Base-by-base conservation (phyloP, 768 basidiomycete genomes). In the Podaxis carcinomalis region DNA sequence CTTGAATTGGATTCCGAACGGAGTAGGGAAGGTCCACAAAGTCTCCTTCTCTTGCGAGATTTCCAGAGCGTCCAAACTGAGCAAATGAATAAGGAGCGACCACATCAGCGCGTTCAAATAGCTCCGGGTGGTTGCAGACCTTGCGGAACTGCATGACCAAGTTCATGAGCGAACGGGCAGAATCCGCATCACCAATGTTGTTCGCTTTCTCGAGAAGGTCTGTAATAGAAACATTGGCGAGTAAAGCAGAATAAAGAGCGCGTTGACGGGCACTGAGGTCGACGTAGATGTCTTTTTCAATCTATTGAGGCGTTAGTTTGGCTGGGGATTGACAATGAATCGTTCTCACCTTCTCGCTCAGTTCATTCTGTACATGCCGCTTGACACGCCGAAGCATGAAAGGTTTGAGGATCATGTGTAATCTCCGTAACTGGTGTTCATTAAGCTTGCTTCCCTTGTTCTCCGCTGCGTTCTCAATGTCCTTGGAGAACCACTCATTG, bases 71-170 rank as follows among this genome's bases (percentile, higher is more conserved):
- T 46, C 89, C 92, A 70, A 90, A 96, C 21, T 80, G 77, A 51
- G 88, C 85, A 71, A 98, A 97, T 1, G 95, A 90, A 72, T 92
- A 93, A 0, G 97, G 95, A 0, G 95, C 90, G 9, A 90, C 82
- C 44, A 99, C 95, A 71, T 98, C 97, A 27, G 95, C 95, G 14
- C 97, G 86, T 72, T 98, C 95, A 71, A 99, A 99, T 28, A 99
- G 82, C 71, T 98, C 96, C 0, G 97, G 97, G 67, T 99, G 97
- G 68, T 98, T 98, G 81, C 96, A 98, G 64, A 92, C 93, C 81
- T 99, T 99, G 66, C 97, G 88, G 81, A 98, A 98, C 72, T 99
- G 97, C 97, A 99, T 99, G 63, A 99, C 97, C 62, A 99, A 83
- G 74, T 98, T 99, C 96, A 98, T 98, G 62, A 99, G 78, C 5